Base-by-base conservation (phyloP, 2,329 filamentous ascomycete species). In the Alternaria incomplexa region DNA sequence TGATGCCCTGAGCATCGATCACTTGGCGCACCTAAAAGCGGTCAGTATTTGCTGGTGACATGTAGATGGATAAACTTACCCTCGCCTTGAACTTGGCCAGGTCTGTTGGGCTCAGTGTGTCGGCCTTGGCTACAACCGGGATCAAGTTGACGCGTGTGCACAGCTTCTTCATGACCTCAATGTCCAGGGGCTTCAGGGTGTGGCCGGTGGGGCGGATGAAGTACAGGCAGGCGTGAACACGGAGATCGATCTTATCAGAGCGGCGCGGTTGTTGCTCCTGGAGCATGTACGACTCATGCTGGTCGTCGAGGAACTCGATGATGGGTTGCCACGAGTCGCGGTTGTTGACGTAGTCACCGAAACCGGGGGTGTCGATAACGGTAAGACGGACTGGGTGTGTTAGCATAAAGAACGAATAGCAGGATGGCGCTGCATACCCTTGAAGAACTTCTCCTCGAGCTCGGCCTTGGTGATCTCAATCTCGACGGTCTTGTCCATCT, bases 381-480 rank as follows among this genome's bases (percentile, higher is more conserved):
- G 96, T 99, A 79, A 99, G 86, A 81, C 96, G 96, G 81, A 99
- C 96, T 98, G 74, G 30, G 20, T 3, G 48, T 58, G 69, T 79
- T 64, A 79, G 75, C 55, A 45, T 45, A 40, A 40, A 43, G 36
- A 52, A 17, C 40, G 28, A 28, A 25, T 15, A n/a, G 17, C 47
- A 32, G 6, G 7, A 12, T n/a, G n/a, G 22, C 2, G 9, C 8
- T 53, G 22, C 30, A 69, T 75, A 97, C 95, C 95, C 89, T 99
- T 99, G 91, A 99, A 99, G 88, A 99, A 99, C 87, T 99, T 99
- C 91, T 99, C 96, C 85, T 99, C 96, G 69, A 99, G 86, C 86
- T 99, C 96, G 63, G 96, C 96, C 89, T 99, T 99, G 82, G 96
- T 99, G 81, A 99, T 99, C 84, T 99, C 96, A 75, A 99, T 99